Evolutionary conservation across 1,284 basidiomycete genomes (phyloP).

Genomic region (Testicularia cyperi): DNA sequence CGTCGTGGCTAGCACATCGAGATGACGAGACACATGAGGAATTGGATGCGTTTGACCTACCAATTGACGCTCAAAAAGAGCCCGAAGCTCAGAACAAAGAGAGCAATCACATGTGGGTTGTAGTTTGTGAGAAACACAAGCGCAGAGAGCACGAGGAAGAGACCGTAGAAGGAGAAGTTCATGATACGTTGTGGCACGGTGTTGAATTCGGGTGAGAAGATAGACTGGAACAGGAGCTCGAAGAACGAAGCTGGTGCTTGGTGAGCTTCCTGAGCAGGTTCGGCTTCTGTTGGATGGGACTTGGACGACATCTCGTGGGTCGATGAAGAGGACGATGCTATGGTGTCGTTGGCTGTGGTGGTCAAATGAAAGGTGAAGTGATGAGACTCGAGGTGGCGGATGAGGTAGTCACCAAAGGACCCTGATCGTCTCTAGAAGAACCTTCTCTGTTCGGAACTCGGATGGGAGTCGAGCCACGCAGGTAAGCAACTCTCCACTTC

Average conservation of each 20-base stretch:
- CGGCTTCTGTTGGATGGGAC: background rate
- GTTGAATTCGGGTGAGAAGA: slow-evolving; percentile 55
- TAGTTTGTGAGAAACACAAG: slow-evolving; percentile 55
- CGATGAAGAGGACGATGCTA: too few relatives aligned
- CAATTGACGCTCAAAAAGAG: slow-evolving; percentile 60
- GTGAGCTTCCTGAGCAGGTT: background rate
- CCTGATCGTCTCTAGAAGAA: too few relatives aligned
- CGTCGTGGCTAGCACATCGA: too few relatives aligned
- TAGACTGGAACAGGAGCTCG: slow-evolving; percentile 41
- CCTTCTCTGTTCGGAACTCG: slow-evolving; percentile 6
- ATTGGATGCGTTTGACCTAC: slow-evolving; percentile 32
- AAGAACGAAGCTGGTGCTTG: slow-evolving; percentile 8
- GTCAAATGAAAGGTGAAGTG: too few relatives aligned
- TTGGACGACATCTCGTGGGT: slow-evolving; percentile 8
- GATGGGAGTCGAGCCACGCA: too few relatives aligned
- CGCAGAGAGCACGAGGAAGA: slow-evolving; percentile 56
- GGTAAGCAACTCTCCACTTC: too few relatives aligned
- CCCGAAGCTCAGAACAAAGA: slow-evolving; percentile 54
- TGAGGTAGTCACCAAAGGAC: too few relatives aligned
- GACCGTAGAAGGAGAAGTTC: slow-evolving; percentile 60
- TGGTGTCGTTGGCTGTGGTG: too few relatives aligned
- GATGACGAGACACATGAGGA: background rate
- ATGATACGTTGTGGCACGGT: slow-evolving; percentile 51
- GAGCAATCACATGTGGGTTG: slow-evolving; percentile 59
- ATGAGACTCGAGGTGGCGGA: too few relatives aligned